These are phyloP conservation scores for Karstenula rhodostoma DNA, from an alignment of 2,329 filamentous ascomycete genomes.

Conservation along the genomic window DNA sequence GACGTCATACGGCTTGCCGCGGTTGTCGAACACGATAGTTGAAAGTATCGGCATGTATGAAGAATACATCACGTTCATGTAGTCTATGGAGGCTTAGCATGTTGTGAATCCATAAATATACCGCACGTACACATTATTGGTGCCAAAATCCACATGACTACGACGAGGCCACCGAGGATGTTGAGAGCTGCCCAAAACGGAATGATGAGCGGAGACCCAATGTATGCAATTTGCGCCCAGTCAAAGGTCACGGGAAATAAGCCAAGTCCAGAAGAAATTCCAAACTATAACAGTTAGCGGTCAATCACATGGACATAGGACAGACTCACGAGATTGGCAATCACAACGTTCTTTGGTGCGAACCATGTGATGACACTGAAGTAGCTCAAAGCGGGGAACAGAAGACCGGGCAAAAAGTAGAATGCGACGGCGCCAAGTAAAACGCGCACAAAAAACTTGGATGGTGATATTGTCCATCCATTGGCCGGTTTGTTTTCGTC, in stretches of 20 bases:
- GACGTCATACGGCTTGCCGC: slow-evolving; percentile 80
- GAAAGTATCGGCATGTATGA: slow-evolving; percentile 89
- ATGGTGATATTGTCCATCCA: slow-evolving; percentile 82
- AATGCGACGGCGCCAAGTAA: slow-evolving; percentile 77
- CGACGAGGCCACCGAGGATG: slow-evolving; percentile 78
- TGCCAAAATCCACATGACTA: slow-evolving; percentile 86
- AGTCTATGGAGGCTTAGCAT: slow-evolving; percentile 57
- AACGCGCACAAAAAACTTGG: slow-evolving; percentile 82
- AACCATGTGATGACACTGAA: slow-evolving; percentile 92
- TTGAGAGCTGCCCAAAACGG: slow-evolving; percentile 90
- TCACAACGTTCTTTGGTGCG: slow-evolving; percentile 82
- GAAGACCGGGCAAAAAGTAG: slow-evolving; percentile 83
- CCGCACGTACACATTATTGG: slow-evolving; percentile 69
- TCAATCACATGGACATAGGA: neutral
- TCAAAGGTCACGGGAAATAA: slow-evolving; percentile 88
- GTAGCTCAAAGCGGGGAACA: slow-evolving; percentile 86
- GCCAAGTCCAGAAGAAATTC: slow-evolving; percentile 82
- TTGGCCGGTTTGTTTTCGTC: slow-evolving; percentile 82
- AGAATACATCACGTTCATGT: slow-evolving; percentile 79
- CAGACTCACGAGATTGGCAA: slow-evolving; percentile 73
- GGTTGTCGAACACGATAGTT: slow-evolving; percentile 85
- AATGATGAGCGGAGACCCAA: slow-evolving; percentile 82
- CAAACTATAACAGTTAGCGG: slow-evolving; percentile 62
- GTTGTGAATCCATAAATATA: neutral
- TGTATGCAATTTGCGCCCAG: slow-evolving; percentile 89